Conservation (phyloP, 2,329 filamentous ascomycete species). For the Hymenoscyphus infarciens region DNA sequence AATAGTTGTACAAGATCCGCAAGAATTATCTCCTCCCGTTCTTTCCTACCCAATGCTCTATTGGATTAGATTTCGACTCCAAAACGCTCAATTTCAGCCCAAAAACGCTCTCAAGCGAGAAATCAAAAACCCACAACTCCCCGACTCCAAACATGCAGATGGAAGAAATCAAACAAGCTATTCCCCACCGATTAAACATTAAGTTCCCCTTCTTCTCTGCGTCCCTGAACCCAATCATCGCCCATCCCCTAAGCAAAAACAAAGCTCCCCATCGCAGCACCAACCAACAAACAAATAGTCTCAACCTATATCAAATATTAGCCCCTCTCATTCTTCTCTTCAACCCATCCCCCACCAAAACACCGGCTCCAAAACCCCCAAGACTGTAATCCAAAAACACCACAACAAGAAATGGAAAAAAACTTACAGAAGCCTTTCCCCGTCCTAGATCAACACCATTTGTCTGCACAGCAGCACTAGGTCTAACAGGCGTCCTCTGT, state of each 20-base stretch:
- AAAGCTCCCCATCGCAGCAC: conserved; percentile 8
- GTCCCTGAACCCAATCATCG: neutral
- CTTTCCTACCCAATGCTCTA: too few relatives aligned
- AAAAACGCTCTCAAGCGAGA: neutral
- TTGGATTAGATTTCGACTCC: too few relatives aligned
- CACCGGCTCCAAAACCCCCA: neutral
- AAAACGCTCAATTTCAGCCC: neutral
- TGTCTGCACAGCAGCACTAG: neutral
- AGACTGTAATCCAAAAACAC: too few relatives aligned
- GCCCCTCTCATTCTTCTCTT: neutral
- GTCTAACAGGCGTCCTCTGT: neutral
- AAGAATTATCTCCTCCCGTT: too few relatives aligned
- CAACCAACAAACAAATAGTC: neutral
- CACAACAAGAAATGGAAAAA: too few relatives aligned
- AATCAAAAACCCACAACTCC: neutral
- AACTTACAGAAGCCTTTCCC: too few relatives aligned
- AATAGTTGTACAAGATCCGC: too few relatives aligned
- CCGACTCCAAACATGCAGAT: neutral
- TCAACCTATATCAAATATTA: neutral
- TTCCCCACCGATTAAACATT: neutral
- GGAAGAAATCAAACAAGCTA: neutral
- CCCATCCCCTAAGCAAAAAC: conserved; percentile 3
- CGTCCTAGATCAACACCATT: too few relatives aligned
- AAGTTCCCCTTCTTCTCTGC: neutral
- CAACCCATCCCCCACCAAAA: neutral